Evolutionary conservation across 306 rosid species (phyloP).

Genomic region (Neltuma alba): DNA sequence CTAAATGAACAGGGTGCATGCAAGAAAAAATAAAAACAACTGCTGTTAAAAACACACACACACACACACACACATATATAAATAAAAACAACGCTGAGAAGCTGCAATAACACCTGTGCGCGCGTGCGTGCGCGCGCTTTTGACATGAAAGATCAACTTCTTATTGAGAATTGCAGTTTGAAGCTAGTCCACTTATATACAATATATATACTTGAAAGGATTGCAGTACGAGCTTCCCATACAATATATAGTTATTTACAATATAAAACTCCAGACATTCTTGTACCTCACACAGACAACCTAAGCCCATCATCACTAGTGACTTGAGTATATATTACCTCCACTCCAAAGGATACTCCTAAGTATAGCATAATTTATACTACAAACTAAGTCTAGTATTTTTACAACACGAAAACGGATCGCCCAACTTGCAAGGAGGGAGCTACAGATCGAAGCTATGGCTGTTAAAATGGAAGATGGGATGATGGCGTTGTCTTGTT

Average conservation of each 20-base stretch:
- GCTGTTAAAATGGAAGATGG: conserved; percentile 88
- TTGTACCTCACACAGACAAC: not conserved
- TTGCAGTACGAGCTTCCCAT: not conserved
- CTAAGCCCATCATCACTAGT: not conserved
- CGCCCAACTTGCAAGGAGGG: conserved; percentile 10
- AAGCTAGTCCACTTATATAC: not conserved
- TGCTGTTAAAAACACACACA: too few relatives aligned
- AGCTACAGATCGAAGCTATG: conserved; percentile 88
- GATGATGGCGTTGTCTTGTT: conserved; percentile 53
- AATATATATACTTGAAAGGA: not conserved
- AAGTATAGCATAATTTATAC: too few relatives aligned
- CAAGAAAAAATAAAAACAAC: not conserved
- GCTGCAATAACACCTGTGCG: not conserved
- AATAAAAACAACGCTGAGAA: not conserved
- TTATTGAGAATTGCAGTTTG: not conserved
- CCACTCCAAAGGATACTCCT: too few relatives aligned
- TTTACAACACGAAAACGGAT: not conserved
- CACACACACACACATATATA: too few relatives aligned
- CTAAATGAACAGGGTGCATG: not conserved
- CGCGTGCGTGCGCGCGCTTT: not conserved
- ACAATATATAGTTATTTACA: not conserved
- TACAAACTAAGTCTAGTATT: too few relatives aligned
- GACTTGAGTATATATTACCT: not conserved
- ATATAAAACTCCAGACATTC: not conserved
- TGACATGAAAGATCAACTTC: not conserved